Base-by-base conservation (phyloP, 345 rosid genomes). In the Pseudoturritis turrita region DNA sequence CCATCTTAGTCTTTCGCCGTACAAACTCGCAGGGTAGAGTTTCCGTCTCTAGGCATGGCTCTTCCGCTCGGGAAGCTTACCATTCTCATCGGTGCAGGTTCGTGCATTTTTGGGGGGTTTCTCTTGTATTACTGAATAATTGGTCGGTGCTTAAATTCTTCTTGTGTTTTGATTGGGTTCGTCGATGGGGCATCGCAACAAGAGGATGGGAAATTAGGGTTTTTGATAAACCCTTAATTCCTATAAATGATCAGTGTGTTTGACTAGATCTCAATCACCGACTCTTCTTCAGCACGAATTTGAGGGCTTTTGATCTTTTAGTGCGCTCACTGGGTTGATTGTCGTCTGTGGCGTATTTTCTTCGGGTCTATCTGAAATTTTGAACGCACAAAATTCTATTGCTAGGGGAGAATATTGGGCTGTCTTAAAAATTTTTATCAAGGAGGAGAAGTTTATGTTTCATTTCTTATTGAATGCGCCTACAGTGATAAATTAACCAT, bases 51-150 rank as follows among this genome's bases (percentile, higher is more conserved):
- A 26, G 26, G 8, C 40, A 73, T 73, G 81, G 75, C 81, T 73
- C 68, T 78, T 63, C 45, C 76, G 7, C 53, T 78, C 39, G 81
- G 81, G 29, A 78, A 78, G 79, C 78, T 78, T 28, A 74, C 81
- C 9, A 41, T 78, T 59, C 67, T 78, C 68, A 71, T 78, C 72
- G 81, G 81, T 35, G 81, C 81, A 74, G 81, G 81, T 78, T 29
- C 54, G 73, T 78, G 4, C 37, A 28, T 15, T 40, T 2, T 2
- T 21, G 18, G 17, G 43, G 1, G 7, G 19, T 10, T 39, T 36
- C 11, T 17, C 3, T 18, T 55, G 0, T 47, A 31, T 12, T 47
- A 22, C 17, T 55, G 5, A 12, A 7, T 63, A 1, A 46, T 56
- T 26, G 5, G 8, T 63, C 50, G 29, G 3, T 57, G 36, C 51